Conservation (phyloP, 2,329 filamentous ascomycete genomes). For the Xylaria polymorpha region DNA sequence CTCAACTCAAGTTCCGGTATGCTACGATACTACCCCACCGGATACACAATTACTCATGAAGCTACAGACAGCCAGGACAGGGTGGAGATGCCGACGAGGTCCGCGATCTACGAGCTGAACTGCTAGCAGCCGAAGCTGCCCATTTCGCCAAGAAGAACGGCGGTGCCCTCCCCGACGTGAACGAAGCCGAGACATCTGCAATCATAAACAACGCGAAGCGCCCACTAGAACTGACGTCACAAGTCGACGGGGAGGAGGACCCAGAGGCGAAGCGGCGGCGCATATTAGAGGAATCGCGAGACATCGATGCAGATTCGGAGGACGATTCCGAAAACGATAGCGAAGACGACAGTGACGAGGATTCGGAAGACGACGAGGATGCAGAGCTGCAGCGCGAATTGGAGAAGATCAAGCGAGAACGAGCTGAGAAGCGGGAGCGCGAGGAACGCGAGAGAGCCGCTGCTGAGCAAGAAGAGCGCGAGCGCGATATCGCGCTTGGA, state of each 20-base stretch:
- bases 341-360: slow-evolving; percentile 56
- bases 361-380: slow-evolving; percentile 78
- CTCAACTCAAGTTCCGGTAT: slow-evolving; percentile 86
- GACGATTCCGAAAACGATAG: slow-evolving; percentile 63
- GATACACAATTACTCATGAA: slow-evolving; percentile 1
- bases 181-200: slow-evolving; percentile 54
- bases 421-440: slow-evolving; percentile 82
- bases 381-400: slow-evolving; percentile 92
- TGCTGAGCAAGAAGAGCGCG: slow-evolving; percentile 83
- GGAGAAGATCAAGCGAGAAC: slow-evolving; percentile 90
- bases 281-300: slow-evolving; percentile 87
- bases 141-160: slow-evolving; percentile 89
- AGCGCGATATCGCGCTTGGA: slow-evolving; percentile 88
- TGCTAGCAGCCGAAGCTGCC: slow-evolving; percentile 86
- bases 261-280: slow-evolving; percentile 84
- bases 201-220: slow-evolving; percentile 69
- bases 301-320: slow-evolving; percentile 84
- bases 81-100: slow-evolving; percentile 80
- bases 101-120: slow-evolving; percentile 88
- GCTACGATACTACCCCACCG: slow-evolving; percentile 35
- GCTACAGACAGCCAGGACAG: slow-evolving; percentile 79
- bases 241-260: slow-evolving; percentile 68
- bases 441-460: slow-evolving; percentile 85
- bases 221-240: slow-evolving; percentile 65
- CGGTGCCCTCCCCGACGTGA: slow-evolving; percentile 57